These are phyloP conservation scores for Solanum gracilifrons DNA, from an alignment of 257 asterid genomes.

Conservation along the genomic window DNA sequence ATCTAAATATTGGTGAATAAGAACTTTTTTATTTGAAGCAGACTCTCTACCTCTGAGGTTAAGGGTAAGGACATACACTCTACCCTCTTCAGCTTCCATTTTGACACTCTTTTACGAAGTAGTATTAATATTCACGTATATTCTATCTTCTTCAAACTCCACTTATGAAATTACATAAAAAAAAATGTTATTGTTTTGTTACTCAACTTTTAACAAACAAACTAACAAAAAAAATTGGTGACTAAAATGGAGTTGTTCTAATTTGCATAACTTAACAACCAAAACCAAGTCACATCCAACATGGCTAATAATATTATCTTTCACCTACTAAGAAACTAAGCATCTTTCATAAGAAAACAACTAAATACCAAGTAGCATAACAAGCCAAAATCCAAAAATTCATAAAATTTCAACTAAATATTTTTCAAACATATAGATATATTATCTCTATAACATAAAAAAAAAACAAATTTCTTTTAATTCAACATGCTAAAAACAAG, in stretches of 20 bases:
- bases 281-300: background rate
- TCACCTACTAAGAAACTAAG: background rate
- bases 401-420: background rate
- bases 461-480: background rate
- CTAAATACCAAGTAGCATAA: background rate
- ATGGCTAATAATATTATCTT: background rate
- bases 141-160: accelerated
- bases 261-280: background rate
- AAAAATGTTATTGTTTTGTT: background rate
- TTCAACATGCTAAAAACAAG: background rate
- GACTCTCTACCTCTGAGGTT: background rate
- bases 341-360: background rate
- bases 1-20: background rate
- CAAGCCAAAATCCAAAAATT: background rate
- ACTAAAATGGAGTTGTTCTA: background rate
- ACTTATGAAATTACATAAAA: accelerated
- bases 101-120: background rate
- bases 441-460: background rate
- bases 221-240: background rate
- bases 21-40: background rate
- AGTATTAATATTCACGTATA: accelerated
- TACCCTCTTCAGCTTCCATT: accelerated
- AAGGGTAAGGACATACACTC: accelerated
- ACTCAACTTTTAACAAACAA: background rate
- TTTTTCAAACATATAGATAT: background rate